phyloP scores from a whole-genome alignment of 177 flowering plant species.

The Vitis hybrid region DNA sequence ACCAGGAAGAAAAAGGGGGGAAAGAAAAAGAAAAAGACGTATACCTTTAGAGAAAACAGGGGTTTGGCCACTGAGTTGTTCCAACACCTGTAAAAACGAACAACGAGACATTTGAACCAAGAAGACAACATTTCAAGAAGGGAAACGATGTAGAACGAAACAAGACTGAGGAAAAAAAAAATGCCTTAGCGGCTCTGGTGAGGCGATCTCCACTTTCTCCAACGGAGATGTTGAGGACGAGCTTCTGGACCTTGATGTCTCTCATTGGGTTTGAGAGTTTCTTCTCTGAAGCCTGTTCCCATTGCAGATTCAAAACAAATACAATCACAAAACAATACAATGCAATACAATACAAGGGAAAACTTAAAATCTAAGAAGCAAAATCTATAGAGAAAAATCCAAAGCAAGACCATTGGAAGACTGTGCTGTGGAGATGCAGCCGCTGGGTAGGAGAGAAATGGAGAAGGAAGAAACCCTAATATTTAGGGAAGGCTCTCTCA shows the following conservation, averaged over 20 bases:
- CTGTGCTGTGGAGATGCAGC: too few relatives aligned
- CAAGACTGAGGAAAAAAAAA: background rate
- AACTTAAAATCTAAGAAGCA: too few relatives aligned
- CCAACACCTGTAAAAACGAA: conserved; percentile 48
- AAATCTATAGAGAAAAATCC: too few relatives aligned
- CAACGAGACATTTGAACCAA: background rate
- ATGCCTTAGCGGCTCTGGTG: conserved; percentile 77
- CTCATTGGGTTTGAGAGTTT: conserved; percentile 74
- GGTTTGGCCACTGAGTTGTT: conserved; percentile 71
- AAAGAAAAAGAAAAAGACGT: background rate
- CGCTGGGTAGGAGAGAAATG: too few relatives aligned
- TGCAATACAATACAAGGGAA: background rate
- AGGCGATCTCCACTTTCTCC: conserved; percentile 89
- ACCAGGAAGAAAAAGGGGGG: background rate
- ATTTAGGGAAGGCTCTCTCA: too few relatives aligned
- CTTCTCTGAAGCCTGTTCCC: conserved; percentile 76
- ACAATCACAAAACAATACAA: background rate
- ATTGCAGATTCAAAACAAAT: background rate
- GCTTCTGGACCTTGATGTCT: conserved; percentile 78
- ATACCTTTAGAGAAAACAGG: conserved; percentile 81
- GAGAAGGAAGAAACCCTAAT: too few relatives aligned
- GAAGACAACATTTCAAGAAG: too few relatives aligned
- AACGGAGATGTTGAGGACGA: conserved; percentile 87
- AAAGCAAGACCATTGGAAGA: too few relatives aligned
- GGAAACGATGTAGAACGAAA: too few relatives aligned